phyloP scores from a whole-genome alignment of 257 asterid species.

The Parsonsia alboflavescens region DNA sequence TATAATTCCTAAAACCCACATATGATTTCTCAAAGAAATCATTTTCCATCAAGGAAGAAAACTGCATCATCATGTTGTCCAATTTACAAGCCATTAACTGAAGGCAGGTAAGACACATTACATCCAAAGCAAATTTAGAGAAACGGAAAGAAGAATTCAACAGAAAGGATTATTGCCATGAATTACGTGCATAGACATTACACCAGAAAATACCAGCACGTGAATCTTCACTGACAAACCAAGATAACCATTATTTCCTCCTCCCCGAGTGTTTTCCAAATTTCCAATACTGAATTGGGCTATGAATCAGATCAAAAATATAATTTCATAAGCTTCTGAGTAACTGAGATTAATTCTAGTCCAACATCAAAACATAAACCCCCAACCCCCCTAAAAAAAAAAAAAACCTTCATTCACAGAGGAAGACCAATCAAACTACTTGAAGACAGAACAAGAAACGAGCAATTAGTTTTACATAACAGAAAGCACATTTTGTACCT shows the following conservation, averaged over 20 bases:
- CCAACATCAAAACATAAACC: neutral
- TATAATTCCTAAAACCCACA: conserved; percentile 26
- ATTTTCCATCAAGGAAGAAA: conserved; percentile 29
- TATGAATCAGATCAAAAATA: neutral
- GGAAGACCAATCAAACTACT: neutral
- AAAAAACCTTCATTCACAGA: neutral
- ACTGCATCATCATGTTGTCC: conserved; percentile 34
- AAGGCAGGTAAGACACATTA: neutral
- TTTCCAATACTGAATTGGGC: neutral
- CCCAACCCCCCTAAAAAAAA: too few species aligned
- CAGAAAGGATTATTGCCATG: neutral
- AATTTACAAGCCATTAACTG: conserved; percentile 52
- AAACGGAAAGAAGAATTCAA: neutral
- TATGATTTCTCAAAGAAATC: conserved; percentile 29
- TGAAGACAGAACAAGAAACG: neutral
- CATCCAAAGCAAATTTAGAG: neutral
- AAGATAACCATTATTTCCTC: neutral
- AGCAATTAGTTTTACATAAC: neutral
- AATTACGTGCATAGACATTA: neutral
- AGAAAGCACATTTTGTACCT: neutral
- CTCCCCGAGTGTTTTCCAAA: conserved; percentile 1
- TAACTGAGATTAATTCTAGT: neutral
- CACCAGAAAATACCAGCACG: neutral
- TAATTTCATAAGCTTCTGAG: neutral
- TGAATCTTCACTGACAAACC: neutral